Evolutionary conservation across 1,139 yeast genomes (phyloP), one percentile per base, ranked within the genome.

Genomic region (Magnusiomyces suaveolens): DNA sequence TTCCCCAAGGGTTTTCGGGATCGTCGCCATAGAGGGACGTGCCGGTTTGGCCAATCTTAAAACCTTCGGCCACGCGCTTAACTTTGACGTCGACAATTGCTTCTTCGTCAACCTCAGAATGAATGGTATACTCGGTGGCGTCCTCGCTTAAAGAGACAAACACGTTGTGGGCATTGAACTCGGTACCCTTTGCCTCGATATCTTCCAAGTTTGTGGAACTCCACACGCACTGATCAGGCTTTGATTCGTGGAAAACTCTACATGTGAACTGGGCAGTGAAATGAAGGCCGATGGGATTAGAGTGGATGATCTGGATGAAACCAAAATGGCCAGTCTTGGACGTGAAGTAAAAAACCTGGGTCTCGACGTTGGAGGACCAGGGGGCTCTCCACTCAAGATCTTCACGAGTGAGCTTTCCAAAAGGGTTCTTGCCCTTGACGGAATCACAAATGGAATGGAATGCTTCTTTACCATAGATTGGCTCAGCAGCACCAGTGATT

Each of bases 241-340:
- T 74, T 56, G 72, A 69, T 43, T 74, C 74, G 65, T 84, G 79
- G 70, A 75, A 84, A 54, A 90, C 69, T 66, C 94, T 81, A 71
- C 90, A 90, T 38, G 97, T 92, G 71, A 90, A 90, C 69, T 92
- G 97, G 12, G 97, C 95, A 39, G 96, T 89, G 58, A 88, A 87
- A 68, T 84, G 89, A 55, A 90, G 76, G 16, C 96, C 95, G 73
- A 88, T 84, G 50, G 94, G 79, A 68, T 87, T 89, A 48, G 97
- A 89, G 70, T 90, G 96, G 66, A 92, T 92, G 60, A 92, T 80
- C 73, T 92, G 98, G 29, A 89, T 96, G 72, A 92, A 89, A 0
- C 97, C 97, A 55, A 79, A 74, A 66, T 82, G 75, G 1, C 87
- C 88, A 23, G 79, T 71, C 47, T 76, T 75, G 63, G 82, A 81